Conservation (phyloP, 2,329 filamentous ascomycete species). For the Penicillium glabrum region DNA sequence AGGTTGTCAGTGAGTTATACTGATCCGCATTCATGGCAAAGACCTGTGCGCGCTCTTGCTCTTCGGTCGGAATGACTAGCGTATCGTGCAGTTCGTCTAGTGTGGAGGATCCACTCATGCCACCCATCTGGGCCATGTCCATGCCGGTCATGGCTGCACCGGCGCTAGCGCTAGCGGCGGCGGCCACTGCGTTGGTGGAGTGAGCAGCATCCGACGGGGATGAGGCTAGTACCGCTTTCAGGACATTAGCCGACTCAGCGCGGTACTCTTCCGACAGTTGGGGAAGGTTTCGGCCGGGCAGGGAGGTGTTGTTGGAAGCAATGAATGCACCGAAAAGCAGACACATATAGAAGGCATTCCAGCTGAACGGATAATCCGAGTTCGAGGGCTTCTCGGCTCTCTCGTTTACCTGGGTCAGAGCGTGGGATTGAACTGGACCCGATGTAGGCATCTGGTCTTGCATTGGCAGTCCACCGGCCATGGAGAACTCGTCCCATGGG, state of each 20-base stretch:
- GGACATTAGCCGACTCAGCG: conserved; percentile 48
- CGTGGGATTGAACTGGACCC: conserved; percentile 25
- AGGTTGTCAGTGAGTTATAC: conserved; percentile 80
- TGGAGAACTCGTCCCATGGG: conserved; percentile 79
- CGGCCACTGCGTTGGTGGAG: conserved; percentile 38
- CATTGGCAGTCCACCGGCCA: conserved; percentile 63
- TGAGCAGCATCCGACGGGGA: conserved; percentile 50
- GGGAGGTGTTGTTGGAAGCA: conserved; percentile 74
- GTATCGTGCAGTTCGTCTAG: conserved; percentile 67
- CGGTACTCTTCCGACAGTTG: conserved; percentile 49
- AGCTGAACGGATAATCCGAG: conserved; percentile 68
- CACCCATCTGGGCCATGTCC: conserved; percentile 41
- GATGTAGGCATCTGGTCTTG: conserved; percentile 38
- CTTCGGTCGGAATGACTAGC: conserved; percentile 72
- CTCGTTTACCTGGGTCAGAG: conserved; percentile 44
- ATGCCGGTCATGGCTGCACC: conserved; percentile 37
- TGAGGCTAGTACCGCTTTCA: conserved; percentile 47
- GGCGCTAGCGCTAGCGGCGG: conserved; percentile 24
- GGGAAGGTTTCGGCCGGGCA: conserved; percentile 57
- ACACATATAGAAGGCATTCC: conserved; percentile 82
- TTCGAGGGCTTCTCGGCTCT: conserved; percentile 41
- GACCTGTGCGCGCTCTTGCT: conserved; percentile 83
- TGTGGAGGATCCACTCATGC: conserved; percentile 30
- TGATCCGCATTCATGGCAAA: conserved; percentile 84
- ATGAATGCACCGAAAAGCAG: conserved; percentile 96